phyloP scores from a whole-genome alignment of 176 grass and related monocot genomes.

The Oryza longistaminata region DNA sequence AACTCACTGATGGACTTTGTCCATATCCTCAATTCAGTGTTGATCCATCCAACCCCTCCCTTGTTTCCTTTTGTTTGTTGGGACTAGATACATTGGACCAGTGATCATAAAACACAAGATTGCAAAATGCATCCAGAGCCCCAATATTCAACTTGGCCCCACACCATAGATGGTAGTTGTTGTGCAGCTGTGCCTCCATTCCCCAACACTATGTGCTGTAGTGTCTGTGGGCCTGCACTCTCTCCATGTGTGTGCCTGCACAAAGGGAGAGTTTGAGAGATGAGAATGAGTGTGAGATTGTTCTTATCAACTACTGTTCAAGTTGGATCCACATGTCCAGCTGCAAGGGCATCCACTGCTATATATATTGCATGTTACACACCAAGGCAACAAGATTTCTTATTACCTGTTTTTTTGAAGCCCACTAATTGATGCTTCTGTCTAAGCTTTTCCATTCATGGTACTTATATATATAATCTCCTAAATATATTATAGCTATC shows the following conservation, averaged over 20 bases:
- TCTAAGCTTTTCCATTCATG: conserved; percentile 7
- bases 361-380: neutral
- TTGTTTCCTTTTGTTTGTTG: neutral
- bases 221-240: neutral
- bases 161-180: neutral
- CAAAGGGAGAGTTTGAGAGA: neutral
- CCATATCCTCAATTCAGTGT: neutral
- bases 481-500: neutral
- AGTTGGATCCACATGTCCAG: neutral
- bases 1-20: neutral
- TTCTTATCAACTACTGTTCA: neutral
- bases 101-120: neutral
- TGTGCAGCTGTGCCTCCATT: conserved; percentile 13
- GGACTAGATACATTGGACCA: conserved; percentile 34
- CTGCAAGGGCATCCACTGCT: neutral
- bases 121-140: neutral
- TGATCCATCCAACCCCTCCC: neutral
- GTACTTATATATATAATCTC: neutral
- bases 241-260: neutral
- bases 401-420: neutral
- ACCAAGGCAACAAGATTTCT: neutral
- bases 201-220: conserved; percentile 13
- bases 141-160: conserved; percentile 5
- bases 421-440: neutral
- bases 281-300: neutral